phyloP scores from a whole-genome alignment of 2,329 filamentous ascomycete genomes.

The Xylaria sp. region DNA sequence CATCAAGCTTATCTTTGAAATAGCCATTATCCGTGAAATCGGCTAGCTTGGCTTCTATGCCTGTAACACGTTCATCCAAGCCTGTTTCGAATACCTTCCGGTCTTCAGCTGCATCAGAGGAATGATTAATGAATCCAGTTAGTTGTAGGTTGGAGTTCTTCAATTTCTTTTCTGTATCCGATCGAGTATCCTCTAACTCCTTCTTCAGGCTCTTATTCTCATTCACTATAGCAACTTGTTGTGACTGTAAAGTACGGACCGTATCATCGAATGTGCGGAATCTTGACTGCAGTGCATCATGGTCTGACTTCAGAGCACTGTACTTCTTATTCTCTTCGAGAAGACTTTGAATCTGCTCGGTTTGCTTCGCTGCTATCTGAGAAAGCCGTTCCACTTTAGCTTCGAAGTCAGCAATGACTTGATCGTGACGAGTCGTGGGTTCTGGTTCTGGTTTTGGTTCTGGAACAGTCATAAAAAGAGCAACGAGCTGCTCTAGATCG shows the following conservation, averaged over 20 bases:
- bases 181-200: constrained; percentile 19
- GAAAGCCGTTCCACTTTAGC: constrained; percentile 39
- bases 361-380: constrained; percentile 31
- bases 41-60: constrained; percentile 20
- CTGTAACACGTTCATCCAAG: constrained; percentile 16
- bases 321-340: constrained; percentile 31
- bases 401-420: constrained; percentile 38
- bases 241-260: constrained; percentile 13
- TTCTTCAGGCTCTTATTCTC: constrained; percentile 25
- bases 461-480: constrained; percentile 22
- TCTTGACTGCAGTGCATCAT: constrained; percentile 16
- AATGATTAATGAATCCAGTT: background rate
- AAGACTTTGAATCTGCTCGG: constrained; percentile 34
- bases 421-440: constrained; percentile 26
- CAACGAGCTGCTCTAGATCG: constrained; percentile 38
- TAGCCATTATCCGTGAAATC: constrained; percentile 25
- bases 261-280: background rate
- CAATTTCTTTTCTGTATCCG: constrained; percentile 4
- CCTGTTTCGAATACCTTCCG: background rate
- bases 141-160: background rate
- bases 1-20: constrained; percentile 31
- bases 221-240: constrained; percentile 12
- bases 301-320: constrained; percentile 29
- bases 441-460: constrained; percentile 22
- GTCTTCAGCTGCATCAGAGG: background rate